A percentile compares a stretch with the other conserved stretches of the same genome.
These are phyloP conservation scores for Elymus sibiricus DNA, from an alignment of 176 grass and related monocot genomes.

Conservation along the genomic window DNA sequence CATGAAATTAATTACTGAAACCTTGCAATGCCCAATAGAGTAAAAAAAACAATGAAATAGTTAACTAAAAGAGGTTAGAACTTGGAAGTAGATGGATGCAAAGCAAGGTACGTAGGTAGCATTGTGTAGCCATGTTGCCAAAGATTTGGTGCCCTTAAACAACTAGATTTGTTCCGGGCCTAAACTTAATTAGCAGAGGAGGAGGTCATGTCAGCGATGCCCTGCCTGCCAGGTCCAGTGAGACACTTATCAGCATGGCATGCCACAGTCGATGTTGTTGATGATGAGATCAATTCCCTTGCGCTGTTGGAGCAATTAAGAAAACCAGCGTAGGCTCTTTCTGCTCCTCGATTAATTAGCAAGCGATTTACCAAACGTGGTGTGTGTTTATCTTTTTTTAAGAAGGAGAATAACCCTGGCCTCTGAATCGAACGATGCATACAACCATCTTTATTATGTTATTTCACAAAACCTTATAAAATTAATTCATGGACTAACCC, in stretches of 20 bases:
- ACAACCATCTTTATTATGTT: too few species aligned
- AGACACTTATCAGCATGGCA: not conserved
- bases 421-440: too few species aligned
- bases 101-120: not conserved
- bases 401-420: too few species aligned
- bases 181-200: not conserved
- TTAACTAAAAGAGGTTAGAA: not conserved
- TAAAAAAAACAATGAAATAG: not conserved
- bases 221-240: not conserved
- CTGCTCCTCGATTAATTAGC: not conserved
- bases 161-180: not conserved
- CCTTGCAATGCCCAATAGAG: conserved; percentile 26
- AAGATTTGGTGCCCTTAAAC: conserved; percentile 1
- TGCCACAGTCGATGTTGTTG: not conserved
- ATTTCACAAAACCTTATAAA: too few species aligned
- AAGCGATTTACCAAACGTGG: not conserved
- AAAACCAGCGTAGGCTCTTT: not conserved
- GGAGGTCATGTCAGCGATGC: conserved; percentile 4
- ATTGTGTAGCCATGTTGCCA: not conserved
- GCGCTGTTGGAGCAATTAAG: not conserved
- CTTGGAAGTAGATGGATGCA: not conserved
- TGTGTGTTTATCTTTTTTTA: not conserved
- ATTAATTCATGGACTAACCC: too few species aligned
- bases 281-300: not conserved
- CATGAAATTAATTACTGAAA: not conserved